Evolutionary conservation across 805 yeast species (phyloP).

Genomic region (Pichia pseudocactophila): DNA sequence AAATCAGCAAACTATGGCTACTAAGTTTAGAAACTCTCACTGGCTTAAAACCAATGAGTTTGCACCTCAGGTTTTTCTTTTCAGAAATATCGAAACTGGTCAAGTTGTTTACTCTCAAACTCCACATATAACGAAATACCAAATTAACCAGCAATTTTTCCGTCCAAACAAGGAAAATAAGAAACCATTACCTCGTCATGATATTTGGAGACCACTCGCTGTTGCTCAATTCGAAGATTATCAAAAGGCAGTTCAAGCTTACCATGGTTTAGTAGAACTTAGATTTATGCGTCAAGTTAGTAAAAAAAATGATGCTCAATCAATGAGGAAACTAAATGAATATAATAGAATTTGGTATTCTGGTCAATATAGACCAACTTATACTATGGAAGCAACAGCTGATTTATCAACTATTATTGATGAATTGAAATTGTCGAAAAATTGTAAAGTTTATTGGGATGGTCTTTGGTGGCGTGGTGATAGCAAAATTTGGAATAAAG

Average conservation of each 20-base stretch:
- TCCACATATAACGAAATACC: constrained; percentile 44
- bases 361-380: constrained; percentile 84
- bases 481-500: constrained; percentile 59
- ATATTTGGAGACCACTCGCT: constrained; percentile 86
- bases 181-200: constrained; percentile 70
- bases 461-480: constrained; percentile 82
- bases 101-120: constrained; percentile 86
- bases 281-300: constrained; percentile 63
- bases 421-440: constrained; percentile 35
- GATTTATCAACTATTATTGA: constrained; percentile 69
- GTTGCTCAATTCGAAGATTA: constrained; percentile 59
- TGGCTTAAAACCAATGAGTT: constrained; percentile 53
- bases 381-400: constrained; percentile 84
- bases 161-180: constrained; percentile 88
- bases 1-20: constrained; percentile 20
- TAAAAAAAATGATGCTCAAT: constrained; percentile 50
- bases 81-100: constrained; percentile 80
- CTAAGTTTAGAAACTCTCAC: constrained; percentile 41
- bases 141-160: constrained; percentile 62
- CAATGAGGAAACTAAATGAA: constrained; percentile 60
- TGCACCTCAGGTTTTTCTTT: constrained; percentile 79
- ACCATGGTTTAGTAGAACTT: constrained; percentile 63
- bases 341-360: constrained; percentile 81
- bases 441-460: constrained; percentile 67
- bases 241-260: constrained; percentile 62